phyloP scores from a whole-genome alignment of 257 asterid species.

The Schizonepeta tenuifolia region DNA sequence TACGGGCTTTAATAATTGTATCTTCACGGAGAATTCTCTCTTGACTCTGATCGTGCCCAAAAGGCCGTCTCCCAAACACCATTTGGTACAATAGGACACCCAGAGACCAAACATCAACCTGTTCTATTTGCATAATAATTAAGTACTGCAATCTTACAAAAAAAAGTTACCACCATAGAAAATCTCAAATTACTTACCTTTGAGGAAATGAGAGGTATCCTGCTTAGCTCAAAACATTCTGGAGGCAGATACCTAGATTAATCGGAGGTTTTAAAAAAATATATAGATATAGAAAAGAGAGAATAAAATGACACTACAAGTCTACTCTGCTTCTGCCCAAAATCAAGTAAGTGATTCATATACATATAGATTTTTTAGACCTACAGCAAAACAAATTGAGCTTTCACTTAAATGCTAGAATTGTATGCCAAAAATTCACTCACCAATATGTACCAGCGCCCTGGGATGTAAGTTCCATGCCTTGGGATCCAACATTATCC shows the following conservation, averaged over 20 bases:
- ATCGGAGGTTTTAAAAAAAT: slow-evolving; percentile 20
- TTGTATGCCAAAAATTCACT: slow-evolving; percentile 36
- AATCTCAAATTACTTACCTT: slow-evolving; percentile 58
- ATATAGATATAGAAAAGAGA: neutral
- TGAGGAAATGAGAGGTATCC: slow-evolving; percentile 95
- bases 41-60: slow-evolving; percentile 96
- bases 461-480: slow-evolving; percentile 99
- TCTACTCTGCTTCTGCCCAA: slow-evolving; percentile 1
- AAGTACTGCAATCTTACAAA: neutral
- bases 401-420: neutral
- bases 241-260: slow-evolving; percentile 94
- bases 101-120: slow-evolving; percentile 99
- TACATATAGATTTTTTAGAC: neutral
- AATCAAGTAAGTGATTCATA: neutral
- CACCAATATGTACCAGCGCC: slow-evolving; percentile 99
- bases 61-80: slow-evolving; percentile 94
- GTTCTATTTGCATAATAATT: slow-evolving; percentile 20
- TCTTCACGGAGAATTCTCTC: slow-evolving; percentile 97
- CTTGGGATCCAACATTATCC: slow-evolving; percentile 97
- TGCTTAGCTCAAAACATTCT: slow-evolving; percentile 97
- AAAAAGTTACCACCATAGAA: neutral
- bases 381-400: neutral
- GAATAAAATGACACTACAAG: neutral
- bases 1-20: slow-evolving; percentile 91
- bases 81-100: slow-evolving; percentile 94